Conservation (phyloP, 2,329 filamentous ascomycete genomes). For the Diaporthe destruens region DNA sequence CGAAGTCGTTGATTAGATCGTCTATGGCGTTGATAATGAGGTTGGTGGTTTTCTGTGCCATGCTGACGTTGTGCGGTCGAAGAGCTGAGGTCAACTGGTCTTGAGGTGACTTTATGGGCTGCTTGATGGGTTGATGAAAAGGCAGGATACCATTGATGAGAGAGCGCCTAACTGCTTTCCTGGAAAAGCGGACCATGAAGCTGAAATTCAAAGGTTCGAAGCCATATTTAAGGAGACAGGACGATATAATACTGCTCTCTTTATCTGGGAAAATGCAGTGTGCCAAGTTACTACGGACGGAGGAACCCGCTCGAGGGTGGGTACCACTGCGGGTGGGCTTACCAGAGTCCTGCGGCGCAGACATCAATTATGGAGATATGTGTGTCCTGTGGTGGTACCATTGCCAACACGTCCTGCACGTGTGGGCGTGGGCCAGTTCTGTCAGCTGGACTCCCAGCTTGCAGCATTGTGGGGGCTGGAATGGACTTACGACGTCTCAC, state of each 20-base stretch:
- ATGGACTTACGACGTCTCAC: not conserved
- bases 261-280: not conserved
- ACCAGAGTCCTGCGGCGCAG: constrained; percentile 11
- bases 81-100: not conserved
- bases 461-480: not conserved
- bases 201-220: not conserved
- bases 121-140: not conserved
- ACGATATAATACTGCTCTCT: not conserved
- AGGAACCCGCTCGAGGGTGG: constrained; percentile 10
- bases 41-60: not conserved
- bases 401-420: constrained; percentile 4
- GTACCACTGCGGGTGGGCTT: constrained; percentile 4
- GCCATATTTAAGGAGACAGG: not conserved
- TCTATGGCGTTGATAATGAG: constrained; percentile 21
- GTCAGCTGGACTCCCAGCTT: constrained; percentile 1
- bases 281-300: constrained; percentile 8
- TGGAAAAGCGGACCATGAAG: not conserved
- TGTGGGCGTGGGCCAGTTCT: constrained; percentile 6
- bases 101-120: not conserved
- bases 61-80: not conserved
- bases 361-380: constrained; percentile 1
- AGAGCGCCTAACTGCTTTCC: not conserved
- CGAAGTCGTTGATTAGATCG: constrained; percentile 5
- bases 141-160: not conserved
- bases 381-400: constrained; percentile 17